phyloP scores from a whole-genome alignment of 2,329 filamentous ascomycete genomes.

The Hypoxylon sp. region DNA sequence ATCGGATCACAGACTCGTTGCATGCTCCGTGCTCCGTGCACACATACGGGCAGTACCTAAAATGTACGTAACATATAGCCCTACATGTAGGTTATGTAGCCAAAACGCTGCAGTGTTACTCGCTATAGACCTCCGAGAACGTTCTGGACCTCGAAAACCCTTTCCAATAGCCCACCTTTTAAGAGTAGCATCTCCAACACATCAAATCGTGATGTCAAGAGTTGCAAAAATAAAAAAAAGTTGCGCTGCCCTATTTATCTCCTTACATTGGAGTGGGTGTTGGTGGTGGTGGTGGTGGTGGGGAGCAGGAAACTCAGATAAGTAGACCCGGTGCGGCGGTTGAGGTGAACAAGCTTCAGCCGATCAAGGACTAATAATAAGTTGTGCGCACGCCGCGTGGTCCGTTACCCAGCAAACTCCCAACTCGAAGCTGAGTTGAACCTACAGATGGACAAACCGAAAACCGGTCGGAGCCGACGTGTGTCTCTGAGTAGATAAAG shows the following conservation, averaged over 20 bases:
- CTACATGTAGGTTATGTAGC: too few species aligned
- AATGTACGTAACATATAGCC: slow-evolving; percentile 2
- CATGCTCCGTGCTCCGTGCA: slow-evolving; percentile 12
- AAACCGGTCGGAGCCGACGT: background rate
- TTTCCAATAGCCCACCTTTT: background rate
- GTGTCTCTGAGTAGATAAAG: background rate
- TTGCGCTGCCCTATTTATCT: slow-evolving; percentile 10
- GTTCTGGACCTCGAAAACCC: slow-evolving; percentile 25
- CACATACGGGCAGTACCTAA: background rate
- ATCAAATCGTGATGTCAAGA: slow-evolving; percentile 27
- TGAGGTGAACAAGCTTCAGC: slow-evolving; percentile 6
- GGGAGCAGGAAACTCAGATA: slow-evolving; percentile 15
- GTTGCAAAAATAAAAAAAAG: background rate
- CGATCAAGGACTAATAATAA: background rate
- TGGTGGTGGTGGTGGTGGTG: too few species aligned
- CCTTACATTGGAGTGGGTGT: background rate
- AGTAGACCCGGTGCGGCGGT: slow-evolving; percentile 35
- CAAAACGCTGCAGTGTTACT: background rate
- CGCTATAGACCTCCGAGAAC: slow-evolving; percentile 11
- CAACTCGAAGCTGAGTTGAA: background rate
- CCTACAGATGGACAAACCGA: background rate
- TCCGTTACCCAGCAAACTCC: slow-evolving; percentile 4
- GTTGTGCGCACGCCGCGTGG: slow-evolving; percentile 15
- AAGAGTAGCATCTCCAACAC: slow-evolving; percentile 1
- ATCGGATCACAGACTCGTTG: slow-evolving; percentile 18